Conservation (phyloP, 139 green algal species). For the Eudorina sp. region DNA sequence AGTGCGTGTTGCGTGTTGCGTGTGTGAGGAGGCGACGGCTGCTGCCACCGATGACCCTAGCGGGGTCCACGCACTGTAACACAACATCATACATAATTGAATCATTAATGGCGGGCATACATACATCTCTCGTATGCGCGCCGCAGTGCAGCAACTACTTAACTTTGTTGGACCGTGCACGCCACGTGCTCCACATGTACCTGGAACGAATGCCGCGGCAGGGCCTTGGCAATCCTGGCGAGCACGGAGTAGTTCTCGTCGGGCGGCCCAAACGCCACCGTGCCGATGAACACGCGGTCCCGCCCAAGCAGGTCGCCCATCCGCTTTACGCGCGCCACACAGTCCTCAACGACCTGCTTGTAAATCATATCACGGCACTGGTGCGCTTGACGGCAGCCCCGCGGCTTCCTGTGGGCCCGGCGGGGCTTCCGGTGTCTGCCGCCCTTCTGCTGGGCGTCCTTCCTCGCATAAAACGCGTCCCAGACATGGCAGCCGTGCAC, state of each 20-base stretch:
- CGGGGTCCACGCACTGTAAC: too few species aligned
- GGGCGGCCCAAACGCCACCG: constrained; percentile 55
- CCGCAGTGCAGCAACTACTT: too few species aligned
- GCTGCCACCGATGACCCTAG: too few species aligned
- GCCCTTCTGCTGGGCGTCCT: background rate
- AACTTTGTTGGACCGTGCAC: too few species aligned
- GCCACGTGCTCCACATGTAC: too few species aligned
- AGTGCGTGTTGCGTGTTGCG: too few species aligned
- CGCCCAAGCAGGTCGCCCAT: constrained; percentile 53
- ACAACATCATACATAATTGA: too few species aligned
- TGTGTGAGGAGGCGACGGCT: too few species aligned
- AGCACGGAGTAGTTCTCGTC: constrained; percentile 53
- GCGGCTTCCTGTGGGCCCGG: background rate
- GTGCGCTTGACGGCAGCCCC: background rate
- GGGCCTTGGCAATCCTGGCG: constrained; percentile 38
- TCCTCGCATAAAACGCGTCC: background rate
- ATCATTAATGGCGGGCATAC: too few species aligned
- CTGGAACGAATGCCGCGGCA: constrained; percentile 53
- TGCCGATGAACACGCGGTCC: constrained; percentile 50
- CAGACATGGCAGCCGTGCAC: background rate
- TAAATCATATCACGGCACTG: background rate
- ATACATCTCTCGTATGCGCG: too few species aligned
- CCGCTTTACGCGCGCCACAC: constrained; percentile 21
- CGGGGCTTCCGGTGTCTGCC: too few species aligned
- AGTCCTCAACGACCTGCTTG: background rate